Conservation (phyloP, 2,329 filamentous ascomycete species). For the Dactylellina leptospora region DNA sequence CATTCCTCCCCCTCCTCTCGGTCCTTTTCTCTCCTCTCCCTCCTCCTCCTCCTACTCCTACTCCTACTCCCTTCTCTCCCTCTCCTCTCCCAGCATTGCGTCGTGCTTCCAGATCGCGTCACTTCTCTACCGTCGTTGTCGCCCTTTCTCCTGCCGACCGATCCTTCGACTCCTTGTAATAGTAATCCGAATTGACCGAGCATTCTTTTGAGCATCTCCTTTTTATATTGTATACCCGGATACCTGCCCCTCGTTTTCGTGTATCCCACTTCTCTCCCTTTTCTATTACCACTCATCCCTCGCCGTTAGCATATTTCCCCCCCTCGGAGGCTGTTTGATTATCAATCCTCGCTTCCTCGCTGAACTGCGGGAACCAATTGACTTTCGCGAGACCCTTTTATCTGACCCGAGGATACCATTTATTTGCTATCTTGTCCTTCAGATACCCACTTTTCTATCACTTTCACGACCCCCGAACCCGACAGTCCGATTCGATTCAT, state of each 20-base stretch:
- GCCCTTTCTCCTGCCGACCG: constrained; percentile 53
- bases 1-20: constrained; percentile 43
- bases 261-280: constrained; percentile 29
- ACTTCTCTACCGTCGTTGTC: constrained; percentile 44
- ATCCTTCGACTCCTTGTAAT: constrained; percentile 45
- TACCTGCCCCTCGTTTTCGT: constrained; percentile 42
- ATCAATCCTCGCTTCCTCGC: constrained; percentile 31
- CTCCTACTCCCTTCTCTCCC: constrained; percentile 54
- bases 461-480: not conserved
- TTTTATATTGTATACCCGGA: constrained; percentile 26
- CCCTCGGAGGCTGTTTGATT: constrained; percentile 20
- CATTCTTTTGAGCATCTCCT: constrained; percentile 25
- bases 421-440: constrained; percentile 14
- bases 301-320: not conserved
- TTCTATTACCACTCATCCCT: not conserved
- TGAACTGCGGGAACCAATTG: constrained; percentile 38
- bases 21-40: constrained; percentile 16
- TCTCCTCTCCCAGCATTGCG: constrained; percentile 44
- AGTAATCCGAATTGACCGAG: constrained; percentile 49
- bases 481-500: constrained; percentile 37
- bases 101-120: constrained; percentile 52
- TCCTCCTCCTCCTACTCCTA: constrained; percentile 54
- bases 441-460: constrained; percentile 10
- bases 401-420: constrained; percentile 35
- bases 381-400: constrained; percentile 29